Conservation (phyloP, 1,284 basidiomycete genomes). For the Abortiporus biennis region DNA sequence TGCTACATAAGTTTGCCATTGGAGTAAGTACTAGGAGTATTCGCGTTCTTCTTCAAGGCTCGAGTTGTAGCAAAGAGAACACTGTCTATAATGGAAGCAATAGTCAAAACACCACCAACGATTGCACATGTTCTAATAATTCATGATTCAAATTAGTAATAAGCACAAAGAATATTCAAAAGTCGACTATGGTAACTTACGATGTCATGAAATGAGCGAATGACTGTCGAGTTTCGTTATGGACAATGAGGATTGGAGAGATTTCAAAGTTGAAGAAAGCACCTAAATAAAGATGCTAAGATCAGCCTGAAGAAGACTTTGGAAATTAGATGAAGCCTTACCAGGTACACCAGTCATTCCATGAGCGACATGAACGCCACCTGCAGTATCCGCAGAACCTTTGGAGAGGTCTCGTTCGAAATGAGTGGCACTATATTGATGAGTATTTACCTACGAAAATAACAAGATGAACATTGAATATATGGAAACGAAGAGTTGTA, state of each 20-base stretch:
- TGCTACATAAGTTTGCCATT: conserved; percentile 43
- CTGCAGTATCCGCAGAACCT: conserved; percentile 54
- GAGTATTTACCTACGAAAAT: conserved; percentile 58
- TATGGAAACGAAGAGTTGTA: background rate
- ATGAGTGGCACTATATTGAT: conserved; percentile 93
- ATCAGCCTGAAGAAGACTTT: background rate
- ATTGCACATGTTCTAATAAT: conserved; percentile 88
- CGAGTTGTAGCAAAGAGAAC: conserved; percentile 75
- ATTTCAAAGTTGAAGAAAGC: conserved; percentile 98
- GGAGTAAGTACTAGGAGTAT: conserved; percentile 11
- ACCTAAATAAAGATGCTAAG: conserved; percentile 31
- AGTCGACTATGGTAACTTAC: conserved; percentile 41
- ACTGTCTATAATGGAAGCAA: conserved; percentile 90
- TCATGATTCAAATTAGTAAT: background rate
- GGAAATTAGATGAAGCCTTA: conserved; percentile 23
- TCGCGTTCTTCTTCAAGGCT: conserved; percentile 54
- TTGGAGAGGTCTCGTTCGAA: conserved; percentile 88
- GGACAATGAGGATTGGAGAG: conserved; percentile 91
- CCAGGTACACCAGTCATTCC: conserved; percentile 77
- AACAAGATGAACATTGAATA: background rate
- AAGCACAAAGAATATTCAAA: background rate
- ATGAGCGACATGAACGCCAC: conserved; percentile 77
- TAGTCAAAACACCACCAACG: conserved; percentile 93
- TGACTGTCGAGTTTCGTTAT: conserved; percentile 86
- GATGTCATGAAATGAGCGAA: conserved; percentile 98